A percentile compares a stretch with the other conserved stretches of the same genome.
Conservation (phyloP, 2,329 filamentous ascomycete genomes). For the Nakataea oryzae region DNA sequence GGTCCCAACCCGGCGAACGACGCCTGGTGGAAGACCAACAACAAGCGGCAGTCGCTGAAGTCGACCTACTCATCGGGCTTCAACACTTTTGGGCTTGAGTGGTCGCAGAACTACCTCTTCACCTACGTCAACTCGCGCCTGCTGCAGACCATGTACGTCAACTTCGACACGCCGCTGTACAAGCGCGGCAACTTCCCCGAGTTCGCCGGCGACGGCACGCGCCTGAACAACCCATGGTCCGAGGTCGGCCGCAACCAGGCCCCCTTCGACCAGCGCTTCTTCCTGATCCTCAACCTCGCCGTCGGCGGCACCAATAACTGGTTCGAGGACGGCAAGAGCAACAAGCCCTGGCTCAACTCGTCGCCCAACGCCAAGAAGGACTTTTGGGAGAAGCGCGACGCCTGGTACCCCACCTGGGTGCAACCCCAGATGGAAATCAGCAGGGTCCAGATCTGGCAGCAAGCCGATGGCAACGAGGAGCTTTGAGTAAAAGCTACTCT, state of each 20-base stretch:
- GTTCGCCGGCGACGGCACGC: conserved; percentile 51
- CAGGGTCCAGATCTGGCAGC: conserved; percentile 61
- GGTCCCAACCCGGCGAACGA: conserved; percentile 63
- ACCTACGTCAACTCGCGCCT: conserved; percentile 76
- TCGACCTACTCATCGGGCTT: conserved; percentile 59
- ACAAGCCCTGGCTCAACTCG: conserved; percentile 71
- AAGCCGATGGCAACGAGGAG: conserved; percentile 52
- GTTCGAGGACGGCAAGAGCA: conserved; percentile 62
- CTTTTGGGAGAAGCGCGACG: conserved; percentile 60
- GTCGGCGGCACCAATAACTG: conserved; percentile 74
- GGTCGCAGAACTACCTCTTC: conserved; percentile 82
- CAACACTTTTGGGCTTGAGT: conserved; percentile 75
- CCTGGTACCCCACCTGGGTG: conserved; percentile 65
- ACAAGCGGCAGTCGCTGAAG: conserved; percentile 64
- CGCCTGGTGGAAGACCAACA: conserved; percentile 75
- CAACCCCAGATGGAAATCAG: conserved; percentile 57
- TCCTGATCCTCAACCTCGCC: conserved; percentile 64
- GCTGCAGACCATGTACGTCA: conserved; percentile 70
- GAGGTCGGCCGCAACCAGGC: conserved; percentile 49
- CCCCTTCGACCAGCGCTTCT: conserved; percentile 69
- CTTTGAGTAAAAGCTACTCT: conserved; percentile 18
- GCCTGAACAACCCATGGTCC: conserved; percentile 53
- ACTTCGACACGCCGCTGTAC: conserved; percentile 61
- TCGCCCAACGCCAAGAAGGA: conserved; percentile 58
- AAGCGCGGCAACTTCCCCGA: conserved; percentile 54